Evolutionary conservation across 139 green algal species (phyloP), one percentile per base, ranked within the genome.

Genomic region (Coccomyxa sp.): DNA sequence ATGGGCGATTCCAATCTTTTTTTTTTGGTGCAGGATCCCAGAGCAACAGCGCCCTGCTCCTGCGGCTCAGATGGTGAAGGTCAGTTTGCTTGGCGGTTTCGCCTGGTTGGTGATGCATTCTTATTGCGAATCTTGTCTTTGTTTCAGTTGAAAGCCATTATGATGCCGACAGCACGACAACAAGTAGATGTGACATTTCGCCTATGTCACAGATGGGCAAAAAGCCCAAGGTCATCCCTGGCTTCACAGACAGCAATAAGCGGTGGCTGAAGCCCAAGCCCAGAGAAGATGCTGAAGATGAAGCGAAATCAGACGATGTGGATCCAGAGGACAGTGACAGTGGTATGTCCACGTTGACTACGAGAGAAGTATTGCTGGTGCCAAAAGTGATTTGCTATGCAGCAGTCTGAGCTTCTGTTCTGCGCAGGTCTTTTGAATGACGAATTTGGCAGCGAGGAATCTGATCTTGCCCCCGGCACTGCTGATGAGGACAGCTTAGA

Each of bases 251-350:
- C 63, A 74, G 91, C 21, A 96, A 96, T 68, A 85, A 85, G 4
- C 89, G 85, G n/a, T 96, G 93, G 93, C 88, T 96, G 10, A 95
- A 94, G 85, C 91, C 91, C 66, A 90, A 87, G 80, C 63, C 79
- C 38, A 51, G 38, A 51, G 38, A 51, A 7, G 38, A 51, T 59
- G 81, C 81, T 16, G 31, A n/a, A 51, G 14, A 13, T 76, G 32
- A 28, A 81, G 28, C 25, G n/a, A 18, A 27, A 76, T 15, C 28
- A 83, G 63, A 13, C 63, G 23, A 31, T 31, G 28, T 25, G 11
- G 81, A 81, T 31, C 63, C 71, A 9, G 58, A 30, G 12, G 81
- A 79, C 81, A 79, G 81, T 51, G 74, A 75, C 57, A n/a, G 27
- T 51, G 81, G 57, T 80, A 14, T 66, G 76, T 17, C 14, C 23